Evolutionary conservation across 2,329 filamentous ascomycete species (phyloP).

Genomic region (Bipolaris cookei): DNA sequence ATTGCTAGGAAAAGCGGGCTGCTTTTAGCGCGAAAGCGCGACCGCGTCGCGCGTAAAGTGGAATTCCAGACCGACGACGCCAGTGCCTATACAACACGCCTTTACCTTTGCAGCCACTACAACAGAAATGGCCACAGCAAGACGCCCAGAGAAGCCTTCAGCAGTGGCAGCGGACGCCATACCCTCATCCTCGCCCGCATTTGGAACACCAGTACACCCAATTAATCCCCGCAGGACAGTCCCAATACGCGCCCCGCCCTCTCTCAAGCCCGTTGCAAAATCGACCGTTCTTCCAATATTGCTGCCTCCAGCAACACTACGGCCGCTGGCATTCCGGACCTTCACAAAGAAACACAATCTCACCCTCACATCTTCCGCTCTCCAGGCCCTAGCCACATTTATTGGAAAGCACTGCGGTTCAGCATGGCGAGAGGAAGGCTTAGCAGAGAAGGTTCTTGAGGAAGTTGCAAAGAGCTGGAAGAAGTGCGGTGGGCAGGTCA

Average conservation of each 20-base stretch:
- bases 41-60: conserved; percentile 35
- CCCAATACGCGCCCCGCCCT: conserved; percentile 53
- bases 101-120: conserved; percentile 10
- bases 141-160: conserved; percentile 41
- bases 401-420: conserved; percentile 93
- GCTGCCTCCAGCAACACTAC: conserved; percentile 82
- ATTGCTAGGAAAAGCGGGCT: conserved; percentile 17
- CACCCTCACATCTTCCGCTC: conserved; percentile 84
- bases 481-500: conserved; percentile 82
- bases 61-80: conserved; percentile 8
- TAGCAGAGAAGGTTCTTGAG: conserved; percentile 90
- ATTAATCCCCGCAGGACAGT: conserved; percentile 62
- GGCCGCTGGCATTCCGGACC: conserved; percentile 90
- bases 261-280: conserved; percentile 59
- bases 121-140: conserved; percentile 35
- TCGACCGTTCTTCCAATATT: conserved; percentile 82
- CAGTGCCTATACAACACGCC: conserved; percentile 2
- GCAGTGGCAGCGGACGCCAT: conserved; percentile 62
- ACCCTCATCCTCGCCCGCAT: conserved; percentile 88
- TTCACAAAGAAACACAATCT: conserved; percentile 98
- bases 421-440: conserved; percentile 92
- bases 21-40: conserved; percentile 15
- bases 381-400: conserved; percentile 85
- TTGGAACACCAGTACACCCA: conserved; percentile 84
- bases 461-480: conserved; percentile 94